phyloP scores from a whole-genome alignment of 257 asterid genomes.

The Primulina tabacum region DNA sequence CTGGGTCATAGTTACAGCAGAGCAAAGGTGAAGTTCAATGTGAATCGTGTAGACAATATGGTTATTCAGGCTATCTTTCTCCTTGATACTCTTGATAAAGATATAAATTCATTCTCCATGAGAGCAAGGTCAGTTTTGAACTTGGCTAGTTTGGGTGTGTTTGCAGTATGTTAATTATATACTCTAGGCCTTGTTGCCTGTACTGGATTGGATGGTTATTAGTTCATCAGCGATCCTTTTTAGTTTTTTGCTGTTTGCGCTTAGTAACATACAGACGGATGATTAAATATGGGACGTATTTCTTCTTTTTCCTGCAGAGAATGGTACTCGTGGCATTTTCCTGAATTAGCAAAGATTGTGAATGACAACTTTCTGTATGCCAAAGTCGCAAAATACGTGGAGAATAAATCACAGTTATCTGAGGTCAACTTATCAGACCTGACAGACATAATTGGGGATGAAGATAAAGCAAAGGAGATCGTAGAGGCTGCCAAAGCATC shows the following conservation, averaged over 20 bases:
- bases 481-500: conserved; percentile 98
- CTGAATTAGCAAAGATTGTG: conserved; percentile 79
- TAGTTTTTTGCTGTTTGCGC: neutral
- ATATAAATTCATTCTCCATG: conserved; percentile 89
- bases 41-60: conserved; percentile 95
- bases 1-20: conserved; percentile 94
- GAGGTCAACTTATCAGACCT: conserved; percentile 63
- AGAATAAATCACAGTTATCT: conserved; percentile 69
- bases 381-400: conserved; percentile 76
- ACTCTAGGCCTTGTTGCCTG: neutral
- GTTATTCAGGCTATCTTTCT: conserved; percentile 93
- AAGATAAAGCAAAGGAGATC: conserved; percentile 93
- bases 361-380: conserved; percentile 92
- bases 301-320: conserved; percentile 50
- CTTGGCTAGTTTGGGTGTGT: neutral
- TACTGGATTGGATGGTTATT: neutral
- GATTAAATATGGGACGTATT: neutral
- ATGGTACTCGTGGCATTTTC: conserved; percentile 99
- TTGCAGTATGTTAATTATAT: neutral
- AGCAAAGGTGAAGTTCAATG: conserved; percentile 95
- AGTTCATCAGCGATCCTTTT: neutral
- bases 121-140: conserved; percentile 67
- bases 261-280: neutral
- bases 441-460: conserved; percentile 80
- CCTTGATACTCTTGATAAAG: conserved; percentile 95